phyloP scores from a whole-genome alignment of 1,284 basidiomycete species.

The Boletus semigastroideus region DNA sequence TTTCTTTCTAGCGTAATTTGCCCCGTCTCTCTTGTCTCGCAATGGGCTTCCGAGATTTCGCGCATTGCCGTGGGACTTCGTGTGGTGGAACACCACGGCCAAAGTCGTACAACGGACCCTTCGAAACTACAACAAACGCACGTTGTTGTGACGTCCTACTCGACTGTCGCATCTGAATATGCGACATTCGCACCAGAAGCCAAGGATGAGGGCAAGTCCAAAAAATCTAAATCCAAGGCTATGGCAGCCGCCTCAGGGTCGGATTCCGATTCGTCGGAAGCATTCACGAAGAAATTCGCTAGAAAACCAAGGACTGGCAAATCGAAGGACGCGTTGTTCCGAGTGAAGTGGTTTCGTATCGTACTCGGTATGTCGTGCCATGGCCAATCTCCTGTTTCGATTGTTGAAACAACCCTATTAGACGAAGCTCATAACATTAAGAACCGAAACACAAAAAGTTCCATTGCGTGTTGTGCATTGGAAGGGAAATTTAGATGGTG shows the following conservation, averaged over 20 bases:
- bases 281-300: slow-evolving; percentile 27
- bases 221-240: slow-evolving; percentile 35
- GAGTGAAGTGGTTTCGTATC: slow-evolving; percentile 81
- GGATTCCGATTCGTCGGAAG: slow-evolving; percentile 41
- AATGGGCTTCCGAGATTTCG: slow-evolving; percentile 88
- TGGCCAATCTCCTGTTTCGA: not conserved
- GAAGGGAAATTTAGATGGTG: slow-evolving; percentile 85
- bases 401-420: slow-evolving; percentile 29
- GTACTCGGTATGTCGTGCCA: slow-evolving; percentile 64
- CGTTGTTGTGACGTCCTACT: slow-evolving; percentile 85
- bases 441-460: slow-evolving; percentile 82
- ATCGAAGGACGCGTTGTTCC: slow-evolving; percentile 71
- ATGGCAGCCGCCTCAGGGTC: slow-evolving; percentile 35
- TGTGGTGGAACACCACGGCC: slow-evolving; percentile 83
- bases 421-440: slow-evolving; percentile 99
- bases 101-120: slow-evolving; percentile 67
- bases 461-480: slow-evolving; percentile 80
- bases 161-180: slow-evolving; percentile 75
- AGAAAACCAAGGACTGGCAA: slow-evolving; percentile 36
- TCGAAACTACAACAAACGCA: slow-evolving; percentile 61
- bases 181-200: slow-evolving; percentile 45
- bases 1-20: slow-evolving; percentile 65
- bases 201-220: slow-evolving; percentile 50
- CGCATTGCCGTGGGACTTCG: slow-evolving; percentile 73
- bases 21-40: slow-evolving; percentile 82